Conservation (phyloP, 768 basidiomycete genomes). For the Tulasnella calospora region DNA sequence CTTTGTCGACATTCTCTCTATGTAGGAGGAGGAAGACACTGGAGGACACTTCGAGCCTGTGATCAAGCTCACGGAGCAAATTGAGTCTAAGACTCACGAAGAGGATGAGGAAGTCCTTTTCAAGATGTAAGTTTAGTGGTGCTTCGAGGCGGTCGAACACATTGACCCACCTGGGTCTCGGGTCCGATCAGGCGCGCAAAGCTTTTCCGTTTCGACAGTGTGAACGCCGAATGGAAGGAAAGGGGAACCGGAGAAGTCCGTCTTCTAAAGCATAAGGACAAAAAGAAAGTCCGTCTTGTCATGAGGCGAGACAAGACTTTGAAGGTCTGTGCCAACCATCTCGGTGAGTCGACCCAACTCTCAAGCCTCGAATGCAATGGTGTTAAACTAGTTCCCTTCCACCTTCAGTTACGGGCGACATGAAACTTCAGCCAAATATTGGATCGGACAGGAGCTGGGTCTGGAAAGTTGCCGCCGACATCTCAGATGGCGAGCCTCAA, state of each 20-base stretch:
- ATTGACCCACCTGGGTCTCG: conserved; percentile 16
- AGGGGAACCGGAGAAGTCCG: conserved; percentile 94
- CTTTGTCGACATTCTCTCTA: conserved; percentile 24
- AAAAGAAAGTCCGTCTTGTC: conserved; percentile 88
- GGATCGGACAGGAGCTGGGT: conserved; percentile 99
- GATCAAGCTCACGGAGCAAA: conserved; percentile 90
- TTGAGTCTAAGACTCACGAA: conserved; percentile 91
- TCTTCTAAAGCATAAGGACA: conserved; percentile 82
- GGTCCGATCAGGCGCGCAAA: conserved; percentile 78
- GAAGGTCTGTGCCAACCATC: conserved; percentile 98
- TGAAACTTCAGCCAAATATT: conserved; percentile 94
- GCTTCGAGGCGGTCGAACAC: background rate
- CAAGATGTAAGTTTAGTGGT: conserved; percentile 74
- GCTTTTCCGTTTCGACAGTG: conserved; percentile 87
- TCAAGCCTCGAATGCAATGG: background rate
- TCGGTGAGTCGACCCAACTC: conserved; percentile 50
- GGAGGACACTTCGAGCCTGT: conserved; percentile 95
- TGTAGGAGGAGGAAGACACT: conserved; percentile 60
- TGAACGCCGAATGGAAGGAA: conserved; percentile 91
- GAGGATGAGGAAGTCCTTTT: conserved; percentile 90
- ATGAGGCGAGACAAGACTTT: conserved; percentile 99
- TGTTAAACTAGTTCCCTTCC: background rate
- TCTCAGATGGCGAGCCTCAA: conserved; percentile 82
- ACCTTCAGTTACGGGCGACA: conserved; percentile 70
- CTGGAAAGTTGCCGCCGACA: conserved; percentile 95